These are phyloP conservation scores for Microascus cirrosus DNA, from an alignment of 2,329 filamentous ascomycete genomes.

Conservation along the genomic window DNA sequence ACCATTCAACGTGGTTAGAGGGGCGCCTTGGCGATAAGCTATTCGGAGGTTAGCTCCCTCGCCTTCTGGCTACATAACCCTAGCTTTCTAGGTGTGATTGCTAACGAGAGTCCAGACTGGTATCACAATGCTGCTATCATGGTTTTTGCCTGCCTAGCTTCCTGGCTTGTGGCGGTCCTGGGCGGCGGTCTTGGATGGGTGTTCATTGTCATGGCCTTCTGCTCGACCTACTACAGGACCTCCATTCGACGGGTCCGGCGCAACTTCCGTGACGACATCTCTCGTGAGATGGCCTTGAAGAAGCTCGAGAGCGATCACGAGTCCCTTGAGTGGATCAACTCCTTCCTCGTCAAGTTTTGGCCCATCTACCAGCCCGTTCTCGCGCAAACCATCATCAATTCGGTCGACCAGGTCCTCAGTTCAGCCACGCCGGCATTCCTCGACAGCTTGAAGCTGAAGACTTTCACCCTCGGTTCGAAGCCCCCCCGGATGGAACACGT, in stretches of 20 bases:
- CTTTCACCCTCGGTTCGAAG: slow-evolving; percentile 88
- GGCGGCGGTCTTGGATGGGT: slow-evolving; percentile 91
- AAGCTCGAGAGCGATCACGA: slow-evolving; percentile 84
- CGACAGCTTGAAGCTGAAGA: slow-evolving; percentile 87
- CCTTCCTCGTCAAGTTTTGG: slow-evolving; percentile 97
- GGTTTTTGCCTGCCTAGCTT: slow-evolving; percentile 78
- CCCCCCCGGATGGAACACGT: slow-evolving; percentile 94
- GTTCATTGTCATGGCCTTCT: slow-evolving; percentile 82
- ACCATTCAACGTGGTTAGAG: slow-evolving; percentile 84
- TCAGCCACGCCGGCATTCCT: slow-evolving; percentile 85
- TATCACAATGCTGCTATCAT: slow-evolving; percentile 96
- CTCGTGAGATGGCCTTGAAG: slow-evolving; percentile 77
- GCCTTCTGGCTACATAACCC: background rate
- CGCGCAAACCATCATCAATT: slow-evolving; percentile 81
- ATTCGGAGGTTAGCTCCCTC: slow-evolving; percentile 55
- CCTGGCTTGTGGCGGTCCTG: slow-evolving; percentile 81
- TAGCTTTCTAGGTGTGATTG: background rate
- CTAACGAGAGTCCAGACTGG: slow-evolving; percentile 56
- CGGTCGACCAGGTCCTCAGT: slow-evolving; percentile 91
- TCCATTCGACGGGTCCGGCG: slow-evolving; percentile 86
- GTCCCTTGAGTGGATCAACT: slow-evolving; percentile 98
- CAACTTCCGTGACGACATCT: slow-evolving; percentile 92
- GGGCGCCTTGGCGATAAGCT: slow-evolving; percentile 76
- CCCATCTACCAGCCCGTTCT: slow-evolving; percentile 95
- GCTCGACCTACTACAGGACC: slow-evolving; percentile 92